Evolutionary conservation across 805 yeast genomes (phyloP), one percentile per base, ranked within the genome.

Genomic region (Sugiyamaella chiloensis): DNA sequence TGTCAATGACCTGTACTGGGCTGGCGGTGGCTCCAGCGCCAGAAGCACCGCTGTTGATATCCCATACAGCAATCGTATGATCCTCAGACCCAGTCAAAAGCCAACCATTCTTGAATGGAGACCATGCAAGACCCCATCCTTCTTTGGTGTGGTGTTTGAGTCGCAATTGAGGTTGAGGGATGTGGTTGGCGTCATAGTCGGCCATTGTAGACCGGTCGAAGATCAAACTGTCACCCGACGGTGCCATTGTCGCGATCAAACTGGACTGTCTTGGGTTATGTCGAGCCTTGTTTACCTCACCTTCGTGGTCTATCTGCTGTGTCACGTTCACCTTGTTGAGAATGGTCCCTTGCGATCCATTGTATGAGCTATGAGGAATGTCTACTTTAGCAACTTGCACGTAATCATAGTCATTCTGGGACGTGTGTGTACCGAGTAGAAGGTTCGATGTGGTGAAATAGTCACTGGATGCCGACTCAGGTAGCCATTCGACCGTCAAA

Each of bases 61-160:
- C 86, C 96, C 95, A 87, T 40, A 83, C 60, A 0, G 87, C 87
- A 39, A 87, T 78, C 27, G 78, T 76, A n/a, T 75, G 65, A 62
- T 87, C 95, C 50, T 78, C 80, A 5, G 87, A 74, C 1, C 87
- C 88, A 1, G 91, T 73, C n/a, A 83, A 67, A 24, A 87, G 71
- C 50, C 66, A 66, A 26, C 74, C 69, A 21, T 53, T 59, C 27
- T 53, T 56, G 32, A 55, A 53, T 12, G 73, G 70, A 44, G 76
- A 68, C 95, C 95, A 87, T 51, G 81, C 81, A 42, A 87, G 66
- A 1, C 83, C 86, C 62, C 74, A 80, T 1, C 93, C 93, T 56
- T 83, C 89, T 45, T 67, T 71, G 12, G 71, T 67, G 65, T 87
- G 95, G 46, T 57, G 59, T 40, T 50, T 52, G 31, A 59, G 55